phyloP scores from a whole-genome alignment of 768 basidiomycete genomes.

The Pleurotus pulmonarius region DNA sequence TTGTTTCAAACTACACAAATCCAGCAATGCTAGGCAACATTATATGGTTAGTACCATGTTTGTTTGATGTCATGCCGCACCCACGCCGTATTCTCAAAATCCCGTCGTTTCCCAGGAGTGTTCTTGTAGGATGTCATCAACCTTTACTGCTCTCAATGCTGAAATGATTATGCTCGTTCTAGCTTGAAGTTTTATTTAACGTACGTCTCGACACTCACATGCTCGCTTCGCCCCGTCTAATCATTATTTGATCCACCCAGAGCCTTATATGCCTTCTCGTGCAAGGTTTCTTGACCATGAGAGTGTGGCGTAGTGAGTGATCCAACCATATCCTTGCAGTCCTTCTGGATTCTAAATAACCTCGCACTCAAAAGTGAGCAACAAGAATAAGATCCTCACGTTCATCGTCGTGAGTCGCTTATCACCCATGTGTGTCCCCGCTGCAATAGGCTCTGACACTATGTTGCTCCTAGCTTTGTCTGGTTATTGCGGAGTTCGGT shows the following conservation, averaged over 20 bases:
- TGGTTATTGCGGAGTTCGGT: slow-evolving; percentile 53
- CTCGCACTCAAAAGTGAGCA: slow-evolving; percentile 38
- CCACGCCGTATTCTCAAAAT: not conserved
- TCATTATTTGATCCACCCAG: slow-evolving; percentile 19
- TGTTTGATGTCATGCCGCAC: not conserved
- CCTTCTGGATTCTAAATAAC: not conserved
- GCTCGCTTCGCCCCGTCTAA: not conserved
- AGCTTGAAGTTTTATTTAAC: slow-evolving; percentile 59
- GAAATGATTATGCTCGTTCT: not conserved
- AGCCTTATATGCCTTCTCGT: slow-evolving; percentile 54
- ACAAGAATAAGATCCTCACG: slow-evolving; percentile 38
- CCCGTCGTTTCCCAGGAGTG: slow-evolving; percentile 34
- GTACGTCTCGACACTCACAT: slow-evolving; percentile 22
- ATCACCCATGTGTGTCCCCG: not conserved
- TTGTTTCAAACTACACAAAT: slow-evolving; percentile 49
- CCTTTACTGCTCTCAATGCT: not conserved
- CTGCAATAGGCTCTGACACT: no score
- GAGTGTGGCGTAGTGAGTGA: slow-evolving; percentile 40
- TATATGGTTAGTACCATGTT: slow-evolving; percentile 39
- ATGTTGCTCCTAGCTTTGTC: slow-evolving; percentile 24
- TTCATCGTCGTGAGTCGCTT: slow-evolving; percentile 33
- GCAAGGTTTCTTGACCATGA: slow-evolving; percentile 43
- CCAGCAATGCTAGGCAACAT: slow-evolving; percentile 32
- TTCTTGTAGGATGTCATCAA: slow-evolving; percentile 31
- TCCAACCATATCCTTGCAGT: not conserved